Base-by-base conservation (phyloP, 2,329 filamentous ascomycete species). In the Aspergillus sp. region DNA sequence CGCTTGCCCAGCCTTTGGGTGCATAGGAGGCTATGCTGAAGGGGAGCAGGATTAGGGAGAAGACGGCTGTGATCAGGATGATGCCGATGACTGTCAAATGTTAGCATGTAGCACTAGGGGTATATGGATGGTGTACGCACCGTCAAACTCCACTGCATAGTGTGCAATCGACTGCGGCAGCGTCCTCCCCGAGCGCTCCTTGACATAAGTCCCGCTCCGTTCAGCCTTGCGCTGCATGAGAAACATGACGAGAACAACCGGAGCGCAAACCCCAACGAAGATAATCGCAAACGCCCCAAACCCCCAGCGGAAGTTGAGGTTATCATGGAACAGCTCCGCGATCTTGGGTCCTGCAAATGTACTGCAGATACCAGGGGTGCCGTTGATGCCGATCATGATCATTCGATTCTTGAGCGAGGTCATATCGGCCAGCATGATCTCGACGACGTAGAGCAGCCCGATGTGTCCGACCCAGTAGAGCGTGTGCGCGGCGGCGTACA, bases 221-320 rank as follows among this genome's bases (percentile, higher is more conserved):
- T 48, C 19, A 4, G 55, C 55, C 33, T 47, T 51, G 4, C 23
- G 52, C 11, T 39, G 27, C 23, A 53, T 56, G 3, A 25, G 37
- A 33, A 48, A 35, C 25, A 58, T 48, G 2, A 58, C 19, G 2
- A 37, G 5, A 4, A 52, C 17, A 17, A 55, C 52, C 3, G 55
- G 55, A 7, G 44, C 25, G 5, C 51, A 44, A 8, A 55, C 27
- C 1, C 39, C 15, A 1, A 52, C 46, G 2, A 49, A 40, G 11
- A 89, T 76, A 62, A 90, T 84, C 46, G 82, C 77, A 66, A 87
- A 89, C 21, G 78, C 73, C 23, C 85, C 87, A 65, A 85, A 89
- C 1, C 78, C 85, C 87, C 86, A 89, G 33, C 83, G 79, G 79
- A 82, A 89, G 46, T 79, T 81, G 25, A 79, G 74, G 1, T 79